Conservation (phyloP, 345 rosid species). For the Eucalyptus cladocalyx region DNA sequence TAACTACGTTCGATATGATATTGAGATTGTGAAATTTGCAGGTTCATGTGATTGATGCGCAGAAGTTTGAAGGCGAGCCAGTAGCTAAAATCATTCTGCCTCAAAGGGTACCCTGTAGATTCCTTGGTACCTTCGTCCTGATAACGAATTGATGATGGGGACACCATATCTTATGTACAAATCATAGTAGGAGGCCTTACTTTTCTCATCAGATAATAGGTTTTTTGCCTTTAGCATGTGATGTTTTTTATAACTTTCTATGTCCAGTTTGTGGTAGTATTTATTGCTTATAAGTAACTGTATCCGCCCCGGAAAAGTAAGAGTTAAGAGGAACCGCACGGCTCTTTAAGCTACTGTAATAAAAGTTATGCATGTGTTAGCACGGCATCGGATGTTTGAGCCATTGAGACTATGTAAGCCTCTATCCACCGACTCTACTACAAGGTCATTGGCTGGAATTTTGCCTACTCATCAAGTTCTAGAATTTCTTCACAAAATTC, state of each 20-base stretch:
- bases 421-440: too few relatives aligned
- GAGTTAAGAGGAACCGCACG: too few relatives aligned
- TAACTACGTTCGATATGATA: not conserved
- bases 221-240: not conserved
- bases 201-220: not conserved
- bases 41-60: conserved; percentile 24
- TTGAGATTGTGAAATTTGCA: not conserved
- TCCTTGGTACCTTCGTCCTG: conserved; percentile 16
- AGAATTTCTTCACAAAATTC: not conserved
- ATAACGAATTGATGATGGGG: not conserved
- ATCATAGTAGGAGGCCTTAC: not conserved
- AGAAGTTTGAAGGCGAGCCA: conserved; percentile 5
- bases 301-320: too few relatives aligned
- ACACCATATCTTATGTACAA: not conserved
- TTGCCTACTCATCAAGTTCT: too few relatives aligned
- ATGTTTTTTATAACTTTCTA: not conserved
- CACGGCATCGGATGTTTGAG: too few relatives aligned
- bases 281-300: not conserved
- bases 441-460: too few relatives aligned
- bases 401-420: too few relatives aligned
- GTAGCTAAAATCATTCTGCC: conserved; percentile 25
- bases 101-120: conserved; percentile 20
- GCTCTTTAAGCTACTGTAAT: too few relatives aligned
- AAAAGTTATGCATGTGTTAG: too few relatives aligned
- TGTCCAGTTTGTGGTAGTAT: not conserved